Evolutionary conservation across 2,329 filamentous ascomycete genomes (phyloP).

Genomic region (Daldinia eschscholtzii): DNA sequence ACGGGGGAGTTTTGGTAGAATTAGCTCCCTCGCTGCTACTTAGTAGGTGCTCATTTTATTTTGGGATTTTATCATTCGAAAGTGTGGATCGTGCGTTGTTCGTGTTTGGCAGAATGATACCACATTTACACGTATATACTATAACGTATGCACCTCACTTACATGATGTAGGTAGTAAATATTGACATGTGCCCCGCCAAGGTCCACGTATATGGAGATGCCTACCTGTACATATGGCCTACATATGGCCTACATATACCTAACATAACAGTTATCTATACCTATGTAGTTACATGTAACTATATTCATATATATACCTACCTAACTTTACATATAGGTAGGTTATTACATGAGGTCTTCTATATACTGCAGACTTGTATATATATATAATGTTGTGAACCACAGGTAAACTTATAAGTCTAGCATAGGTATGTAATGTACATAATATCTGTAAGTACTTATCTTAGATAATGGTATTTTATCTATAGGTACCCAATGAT

Average conservation of each 20-base stretch:
- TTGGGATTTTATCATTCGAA: constrained; percentile 24
- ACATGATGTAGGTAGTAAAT: not conserved
- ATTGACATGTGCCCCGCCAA: constrained; percentile 8
- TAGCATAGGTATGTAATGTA: not conserved
- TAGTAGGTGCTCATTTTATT: constrained; percentile 13
- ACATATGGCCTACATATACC: not conserved
- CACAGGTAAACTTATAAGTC: not conserved
- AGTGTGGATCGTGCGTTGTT: constrained; percentile 28
- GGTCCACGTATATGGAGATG: too few species aligned
- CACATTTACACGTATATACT: constrained; percentile 7
- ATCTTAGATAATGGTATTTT: not conserved
- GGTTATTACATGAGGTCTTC: too few species aligned
- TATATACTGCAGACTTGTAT: too few species aligned
- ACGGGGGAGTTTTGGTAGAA: constrained; percentile 20
- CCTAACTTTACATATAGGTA: too few species aligned
- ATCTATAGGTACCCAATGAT: constrained; percentile 27
- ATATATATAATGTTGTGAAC: too few species aligned
- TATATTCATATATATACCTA: too few species aligned
- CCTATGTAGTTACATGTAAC: too few species aligned
- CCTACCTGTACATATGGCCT: not conserved
- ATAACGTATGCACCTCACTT: constrained; percentile 9
- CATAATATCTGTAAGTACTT: not conserved
- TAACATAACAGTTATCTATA: not conserved
- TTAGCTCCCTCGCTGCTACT: constrained; percentile 16
- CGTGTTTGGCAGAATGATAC: constrained; percentile 23